Base-by-base conservation (phyloP, 2,329 filamentous ascomycete genomes). In the Fusarium xylarioides region DNA sequence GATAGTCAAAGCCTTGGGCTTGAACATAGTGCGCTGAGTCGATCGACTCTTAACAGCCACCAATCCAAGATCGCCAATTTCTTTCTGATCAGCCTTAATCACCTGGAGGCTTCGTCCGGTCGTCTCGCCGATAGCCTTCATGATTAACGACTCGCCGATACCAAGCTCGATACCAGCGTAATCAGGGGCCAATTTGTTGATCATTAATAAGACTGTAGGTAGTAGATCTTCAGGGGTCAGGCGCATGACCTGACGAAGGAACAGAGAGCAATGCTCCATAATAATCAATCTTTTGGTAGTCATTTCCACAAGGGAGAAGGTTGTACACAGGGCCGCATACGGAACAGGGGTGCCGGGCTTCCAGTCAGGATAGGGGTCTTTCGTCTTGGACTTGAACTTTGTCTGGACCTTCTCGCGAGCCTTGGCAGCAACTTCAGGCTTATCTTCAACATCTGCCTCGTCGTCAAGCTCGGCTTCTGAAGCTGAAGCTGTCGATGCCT, bases 11-110 rank as follows among this genome's bases (percentile, higher is more conserved):
- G 95, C 87, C 82, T 97, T 98, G 5, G 95, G 96, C 82, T 97
- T 97, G 86, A 98, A 98, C 95, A 99, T 98, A 28, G 96, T 98
- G 16, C 94, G 94, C 79, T 99, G 96, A 50, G 95, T 98, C 19
- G 93, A 94, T 82, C 95, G 91, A 83, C 95, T 98, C 85, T 98
- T 98, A 54, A 97, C 94, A 47, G 96, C 96, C 3, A 99, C 95
- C 38, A 98, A 86, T 16, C 96, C 96, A 16, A 99, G 87, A 81
- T 99, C 96, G 60, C 96, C 96, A 82, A 98, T 97, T 77, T 98
- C 95, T 78, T 96, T 95, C 80, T 99, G 96, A 76, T 98, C 95
- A 54, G 93, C 91, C 84, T 98, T 98, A 86, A 99, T 97, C 58
- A 97, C 91, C 42, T 92, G 88, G 52, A 98, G 83, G 78, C 91